Evolutionary conservation across 768 basidiomycete species (phyloP), one percentile per base, ranked within the genome.

Genomic region (Guyanaporus albipodus): DNA sequence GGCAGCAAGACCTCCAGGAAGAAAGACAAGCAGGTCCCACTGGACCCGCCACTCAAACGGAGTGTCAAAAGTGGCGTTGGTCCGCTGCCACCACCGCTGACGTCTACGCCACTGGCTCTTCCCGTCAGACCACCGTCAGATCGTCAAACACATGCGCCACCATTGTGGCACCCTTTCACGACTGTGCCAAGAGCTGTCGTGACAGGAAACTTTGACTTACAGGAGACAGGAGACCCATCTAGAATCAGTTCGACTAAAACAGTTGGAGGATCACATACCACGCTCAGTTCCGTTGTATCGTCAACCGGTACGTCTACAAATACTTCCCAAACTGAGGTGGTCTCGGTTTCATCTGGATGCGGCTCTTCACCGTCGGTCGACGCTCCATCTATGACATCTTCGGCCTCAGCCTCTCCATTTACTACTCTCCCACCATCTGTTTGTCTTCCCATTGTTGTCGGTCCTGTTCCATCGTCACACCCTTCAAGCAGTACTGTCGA

Each of bases 391-490:
- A 15, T 15, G 15, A 19, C 50, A 37, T 42, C 58, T 22, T 36
- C 50, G 2, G 27, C 17, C 18, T 36, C 60, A 3, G 8, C 45
- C 10, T 56, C 67, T 22, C 51, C 63, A 11, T 62, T 69, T 17
- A 39, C 66, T 33, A 42, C 70, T 34, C 59, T 72, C 6, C 58
- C 64, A 2, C 56, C 67, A 18, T 61, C 66, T 44, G 84, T 89
- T 26, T 77, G 80, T 38, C 76, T 91, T 38, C 89, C 91, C 8
- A 90, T 92, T 49, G 65, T 88, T 29, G 72, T 93, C 34, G 84
- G 82, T 7, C 82, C 86, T 32, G 78, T 85, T 58, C 91, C 79
- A 22, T 70, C 77, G 5, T 77, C 80, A 17, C 82, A 83, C 52
- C 74, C 83, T 12, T 50, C 77, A 63, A 48, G 66, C 4, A 48